Percentiles rank a stretch among this genome's conserved stretches.
These are phyloP conservation scores for Rhodotorula graminis DNA, from an alignment of 768 basidiomycete genomes.

Conservation along the genomic window DNA sequence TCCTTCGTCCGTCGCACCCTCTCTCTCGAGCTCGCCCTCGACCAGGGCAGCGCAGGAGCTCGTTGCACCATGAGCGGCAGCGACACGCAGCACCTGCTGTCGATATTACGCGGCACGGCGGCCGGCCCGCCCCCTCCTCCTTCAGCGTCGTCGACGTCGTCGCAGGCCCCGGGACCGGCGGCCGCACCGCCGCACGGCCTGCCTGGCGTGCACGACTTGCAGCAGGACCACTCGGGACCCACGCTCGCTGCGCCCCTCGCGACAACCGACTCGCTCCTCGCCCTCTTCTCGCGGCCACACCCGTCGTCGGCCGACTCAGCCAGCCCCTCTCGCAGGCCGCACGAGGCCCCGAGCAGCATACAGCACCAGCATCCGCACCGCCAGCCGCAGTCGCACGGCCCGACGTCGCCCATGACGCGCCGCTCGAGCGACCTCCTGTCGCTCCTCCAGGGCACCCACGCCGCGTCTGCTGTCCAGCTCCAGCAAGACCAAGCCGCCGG, in stretches of 20 bases:
- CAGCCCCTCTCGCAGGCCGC: not conserved
- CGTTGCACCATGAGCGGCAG: constrained; percentile 52
- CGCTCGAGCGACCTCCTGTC: not conserved
- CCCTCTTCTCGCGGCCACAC: not conserved
- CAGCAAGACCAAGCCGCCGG: too few relatives aligned
- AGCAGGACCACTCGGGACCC: too few relatives aligned
- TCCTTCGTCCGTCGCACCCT: too few relatives aligned
- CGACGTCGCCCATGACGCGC: not conserved
- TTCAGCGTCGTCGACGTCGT: not conserved
- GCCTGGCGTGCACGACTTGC: too few relatives aligned
- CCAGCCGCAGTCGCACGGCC: too few relatives aligned
- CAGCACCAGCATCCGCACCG: too few relatives aligned
- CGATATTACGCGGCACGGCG: not conserved
- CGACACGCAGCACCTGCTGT: not conserved
- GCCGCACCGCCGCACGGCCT: too few relatives aligned
- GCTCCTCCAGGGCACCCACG: not conserved
- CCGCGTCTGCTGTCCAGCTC: not conserved
- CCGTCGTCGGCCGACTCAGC: not conserved
- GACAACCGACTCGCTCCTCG: not conserved
- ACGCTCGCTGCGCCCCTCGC: too few relatives aligned
- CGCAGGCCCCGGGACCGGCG: too few relatives aligned
- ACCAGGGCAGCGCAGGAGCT: too few relatives aligned
- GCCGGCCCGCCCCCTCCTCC: not conserved
- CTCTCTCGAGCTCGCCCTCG: too few relatives aligned
- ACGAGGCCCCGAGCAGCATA: not conserved